phyloP scores from a whole-genome alignment of 2,329 filamentous ascomycete genomes.

The Aureobasidium sp. region DNA sequence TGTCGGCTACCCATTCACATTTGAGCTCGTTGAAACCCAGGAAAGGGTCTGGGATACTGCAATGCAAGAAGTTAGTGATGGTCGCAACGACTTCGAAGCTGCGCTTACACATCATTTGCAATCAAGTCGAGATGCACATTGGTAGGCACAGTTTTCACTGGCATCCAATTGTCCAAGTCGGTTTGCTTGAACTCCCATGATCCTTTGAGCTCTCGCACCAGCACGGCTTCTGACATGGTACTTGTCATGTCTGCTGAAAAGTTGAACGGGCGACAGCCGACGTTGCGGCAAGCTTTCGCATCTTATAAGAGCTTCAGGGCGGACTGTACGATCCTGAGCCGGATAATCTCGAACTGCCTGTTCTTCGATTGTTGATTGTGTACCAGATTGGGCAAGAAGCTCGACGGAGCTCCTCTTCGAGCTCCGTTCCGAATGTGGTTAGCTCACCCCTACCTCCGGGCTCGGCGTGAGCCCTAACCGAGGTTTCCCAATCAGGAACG shows the following conservation, averaged over 20 bases:
- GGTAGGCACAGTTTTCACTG: slow-evolving; percentile 39
- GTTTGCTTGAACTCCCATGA: slow-evolving; percentile 43
- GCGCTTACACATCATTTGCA: slow-evolving; percentile 37
- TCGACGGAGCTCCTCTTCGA: neutral
- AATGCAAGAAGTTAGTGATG: neutral
- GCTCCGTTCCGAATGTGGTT: neutral
- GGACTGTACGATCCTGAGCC: neutral
- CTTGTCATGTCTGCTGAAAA: neutral
- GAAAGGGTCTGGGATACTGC: slow-evolving; percentile 45
- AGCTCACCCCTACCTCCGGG: neutral
- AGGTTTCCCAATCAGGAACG: neutral
- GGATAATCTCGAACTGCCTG: neutral
- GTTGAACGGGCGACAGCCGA: neutral
- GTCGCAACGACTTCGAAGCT: too few relatives aligned
- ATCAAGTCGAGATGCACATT: slow-evolving; percentile 44
- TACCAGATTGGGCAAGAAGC: neutral
- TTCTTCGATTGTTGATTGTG: neutral
- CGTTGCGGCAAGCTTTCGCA: neutral
- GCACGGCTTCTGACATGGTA: neutral
- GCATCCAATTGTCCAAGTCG: slow-evolving; percentile 36
- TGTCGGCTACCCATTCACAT: slow-evolving; percentile 44
- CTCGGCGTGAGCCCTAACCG: neutral
- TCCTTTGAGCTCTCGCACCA: slow-evolving; percentile 24
- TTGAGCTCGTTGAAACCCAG: slow-evolving; percentile 45
- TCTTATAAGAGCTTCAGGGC: neutral